Conservation (phyloP, 495 filamentous ascomycete genomes). For the Aspergillus avenaceus region DNA sequence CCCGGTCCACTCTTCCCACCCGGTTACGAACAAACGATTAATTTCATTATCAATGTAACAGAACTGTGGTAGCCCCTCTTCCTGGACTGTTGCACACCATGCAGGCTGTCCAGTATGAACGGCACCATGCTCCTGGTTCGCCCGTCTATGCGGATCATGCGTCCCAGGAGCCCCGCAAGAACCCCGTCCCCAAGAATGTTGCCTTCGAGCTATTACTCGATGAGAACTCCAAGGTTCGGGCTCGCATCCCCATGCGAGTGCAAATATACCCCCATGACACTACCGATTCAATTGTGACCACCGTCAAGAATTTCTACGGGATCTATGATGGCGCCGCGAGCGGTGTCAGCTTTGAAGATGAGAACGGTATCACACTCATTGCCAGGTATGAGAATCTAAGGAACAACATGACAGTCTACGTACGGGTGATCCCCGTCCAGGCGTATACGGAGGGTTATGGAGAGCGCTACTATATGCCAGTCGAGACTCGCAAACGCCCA, state of each 20-base stretch:
- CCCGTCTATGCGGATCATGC: constrained; percentile 26
- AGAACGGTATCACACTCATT: constrained; percentile 80
- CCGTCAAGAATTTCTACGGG: constrained; percentile 96
- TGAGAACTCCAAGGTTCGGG: constrained; percentile 66
- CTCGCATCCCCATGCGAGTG: constrained; percentile 84
- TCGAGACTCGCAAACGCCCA: constrained; percentile 43
- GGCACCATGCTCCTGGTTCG: constrained; percentile 36
- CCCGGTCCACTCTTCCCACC: constrained; percentile 21
- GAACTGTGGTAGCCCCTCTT: constrained; percentile 23
- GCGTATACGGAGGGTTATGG: constrained; percentile 31
- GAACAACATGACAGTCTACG: constrained; percentile 85
- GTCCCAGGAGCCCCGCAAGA: constrained; percentile 42
- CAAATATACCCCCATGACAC: constrained; percentile 89
- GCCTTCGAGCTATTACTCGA: constrained; percentile 80
- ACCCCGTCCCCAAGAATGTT: constrained; percentile 68
- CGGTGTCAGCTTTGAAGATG: constrained; percentile 89
- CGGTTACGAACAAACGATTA: constrained; percentile 35
- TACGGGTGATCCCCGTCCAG: constrained; percentile 71
- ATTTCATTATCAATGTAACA: constrained; percentile 38
- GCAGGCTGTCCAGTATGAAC: constrained; percentile 40
- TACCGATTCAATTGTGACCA: constrained; percentile 92
- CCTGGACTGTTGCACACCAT: constrained; percentile 28
- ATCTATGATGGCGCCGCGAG: constrained; percentile 72
- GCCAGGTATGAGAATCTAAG: constrained; percentile 91
- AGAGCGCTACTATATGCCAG: constrained; percentile 35